Base-by-base conservation (phyloP, 192 early-diverging fungal genomes). In the Podila minutissima region DNA sequence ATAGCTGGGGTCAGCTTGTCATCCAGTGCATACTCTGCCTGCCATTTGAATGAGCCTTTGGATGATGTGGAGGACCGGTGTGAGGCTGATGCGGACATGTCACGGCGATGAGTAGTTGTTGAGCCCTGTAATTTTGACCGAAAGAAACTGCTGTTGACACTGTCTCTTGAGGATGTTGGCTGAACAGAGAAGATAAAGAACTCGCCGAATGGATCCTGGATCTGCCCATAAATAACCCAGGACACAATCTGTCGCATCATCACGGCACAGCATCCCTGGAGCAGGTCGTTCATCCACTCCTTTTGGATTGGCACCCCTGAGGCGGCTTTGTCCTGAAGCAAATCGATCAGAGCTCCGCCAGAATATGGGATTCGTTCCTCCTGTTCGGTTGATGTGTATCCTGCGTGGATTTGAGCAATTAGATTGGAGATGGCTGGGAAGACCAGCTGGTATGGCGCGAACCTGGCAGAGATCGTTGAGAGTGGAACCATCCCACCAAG, bases 141-240 rank as follows among this genome's bases (percentile, higher is more conserved):
- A 50, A 46, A 26, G 49, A 51, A 31, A 20, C 48, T 20, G 12
- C 37, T 28, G 10, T 19, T 51, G 22, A 29, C 26, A 51, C 49
- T 31, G n/a, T 28, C 41, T 55, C 50, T 32, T 17, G 28, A 5
- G 15, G 29, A 31, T 26, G 41, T 24, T 11, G 72, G 33, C 11
- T 26, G 28, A 58, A 65, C 67, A 24, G 64, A 70, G 20, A 32
- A 53, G 26, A 94, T 83, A 65, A 94, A 94, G 65, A 94, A 94
- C 72, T 93, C 93, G 8, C 64, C 57, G 69, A 85, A 78, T 0
- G 91, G 84, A 69, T 92, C 91, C 41, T 76, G 59, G 59, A 92
- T 78, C 32, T 86, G 78, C 12, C 91, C 93, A 79, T 92, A 91
- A 10, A 95, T 74, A 64, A 92, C 85, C 92, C 92, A 95, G 2